Evolutionary conservation across 176 grass and related monocot genomes (phyloP), one percentile per base, ranked within the genome.

Genomic region (Lolium multiflorum): DNA sequence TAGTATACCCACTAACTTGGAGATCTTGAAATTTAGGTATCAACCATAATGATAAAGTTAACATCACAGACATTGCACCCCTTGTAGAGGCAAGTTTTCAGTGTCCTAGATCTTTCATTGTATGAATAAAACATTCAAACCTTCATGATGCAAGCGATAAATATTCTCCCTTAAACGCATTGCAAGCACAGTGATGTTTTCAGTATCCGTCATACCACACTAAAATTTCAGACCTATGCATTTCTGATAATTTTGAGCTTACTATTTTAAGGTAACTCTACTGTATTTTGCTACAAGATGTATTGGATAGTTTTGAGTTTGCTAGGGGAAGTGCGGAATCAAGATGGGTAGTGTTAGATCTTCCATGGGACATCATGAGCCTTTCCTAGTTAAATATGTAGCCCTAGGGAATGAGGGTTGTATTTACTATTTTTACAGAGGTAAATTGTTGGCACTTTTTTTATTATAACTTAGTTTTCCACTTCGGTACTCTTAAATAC

Each of bases 351-450:
- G 83, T 63, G 86, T 95, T 89, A 90, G 96, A 55, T 90, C 91
- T 62, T 28, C 83, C 60, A 92, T 98, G 96, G 93, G 96, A 47
- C 96, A 98, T 71, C 81, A 91, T 41, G 93, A 95, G 24, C 91
- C 91, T 65, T 98, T 98, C 79, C 89, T 78, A 12, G 86, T 98
- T 58, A 93, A 95, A 51, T 95, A 95, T 59, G 90, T 98, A 55
- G 96, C 96, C 35, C 83, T 98, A 46, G 96, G 93, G 31, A 98
- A 98, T 67, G 96, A 98, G 85, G 88, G 95, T 22, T 95, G 96
- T 3, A 72, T 43, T 18, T 75, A 79, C 58, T 64, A 59, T 73
- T 86, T 85, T 79, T 94, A 92, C 76, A 79, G 20, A 76, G 90
- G 93, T 92, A 57, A 50, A 16, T 44, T 50, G 39, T 88, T 57